Percentiles rank a stretch among this genome's conserved stretches.
These are phyloP conservation scores for Umbelopsis ramanniana DNA, from an alignment of 192 early-diverging fungal species.

Conservation along the genomic window DNA sequence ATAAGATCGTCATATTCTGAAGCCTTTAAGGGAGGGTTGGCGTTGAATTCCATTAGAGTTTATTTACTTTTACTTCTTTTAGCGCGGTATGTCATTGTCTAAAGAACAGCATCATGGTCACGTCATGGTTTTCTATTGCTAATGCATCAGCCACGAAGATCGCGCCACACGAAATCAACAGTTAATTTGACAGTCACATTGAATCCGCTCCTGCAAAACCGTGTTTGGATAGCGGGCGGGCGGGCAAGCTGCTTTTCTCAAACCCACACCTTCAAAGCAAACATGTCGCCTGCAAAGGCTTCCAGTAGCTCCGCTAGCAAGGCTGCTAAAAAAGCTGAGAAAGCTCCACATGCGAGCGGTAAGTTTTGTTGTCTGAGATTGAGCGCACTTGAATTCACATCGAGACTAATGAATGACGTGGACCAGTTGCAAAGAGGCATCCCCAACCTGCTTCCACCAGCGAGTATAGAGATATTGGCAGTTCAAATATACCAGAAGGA, in stretches of 20 bases:
- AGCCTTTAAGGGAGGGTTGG: neutral
- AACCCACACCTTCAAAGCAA: neutral
- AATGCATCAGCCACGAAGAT: too few relatives aligned
- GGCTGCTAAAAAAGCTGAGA: neutral
- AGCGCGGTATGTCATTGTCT: neutral
- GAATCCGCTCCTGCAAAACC: too few relatives aligned
- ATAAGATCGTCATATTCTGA: conserved; percentile 13
- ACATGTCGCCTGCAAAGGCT: conserved; percentile 1
- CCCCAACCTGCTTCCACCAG: neutral
- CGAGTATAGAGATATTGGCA: conserved; percentile 18
- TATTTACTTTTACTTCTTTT: neutral
- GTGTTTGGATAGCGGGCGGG: too few relatives aligned
- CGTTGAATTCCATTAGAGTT: neutral
- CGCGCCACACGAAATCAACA: neutral
- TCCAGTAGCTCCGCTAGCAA: neutral
- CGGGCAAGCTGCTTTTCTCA: neutral
- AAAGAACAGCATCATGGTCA: neutral
- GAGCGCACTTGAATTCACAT: too few relatives aligned
- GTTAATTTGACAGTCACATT: too few relatives aligned
- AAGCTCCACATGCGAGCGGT: neutral
- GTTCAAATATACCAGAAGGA: neutral
- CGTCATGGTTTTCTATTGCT: neutral
- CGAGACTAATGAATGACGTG: too few relatives aligned
- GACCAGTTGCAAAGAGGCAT: neutral
- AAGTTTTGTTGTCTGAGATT: too few relatives aligned